Percentiles rank a stretch among this genome's conserved stretches.
Evolutionary conservation across 129 eudicot species (phyloP).

Genomic region (Ambrosia trifida): DNA sequence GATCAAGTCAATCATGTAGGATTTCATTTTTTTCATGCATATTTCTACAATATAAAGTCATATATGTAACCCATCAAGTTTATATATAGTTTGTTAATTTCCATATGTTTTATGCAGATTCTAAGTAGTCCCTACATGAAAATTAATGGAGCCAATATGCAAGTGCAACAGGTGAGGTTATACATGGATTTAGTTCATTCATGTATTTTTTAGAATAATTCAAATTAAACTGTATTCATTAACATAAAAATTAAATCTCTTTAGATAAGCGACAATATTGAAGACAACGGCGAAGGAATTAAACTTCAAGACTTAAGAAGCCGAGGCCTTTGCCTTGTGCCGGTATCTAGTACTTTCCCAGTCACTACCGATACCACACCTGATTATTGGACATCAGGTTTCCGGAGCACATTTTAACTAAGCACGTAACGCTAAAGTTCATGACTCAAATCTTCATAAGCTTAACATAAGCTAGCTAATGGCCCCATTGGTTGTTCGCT

Average conservation of each 20-base stretch:
- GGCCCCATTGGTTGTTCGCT: conserved; percentile 4
- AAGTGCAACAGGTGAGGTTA: conserved; percentile 56
- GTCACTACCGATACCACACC: conserved; percentile 61
- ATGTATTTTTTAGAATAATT: background rate
- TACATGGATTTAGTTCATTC: background rate
- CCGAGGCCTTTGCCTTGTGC: conserved; percentile 92
- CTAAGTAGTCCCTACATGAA: conserved; percentile 73
- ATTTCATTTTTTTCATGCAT: background rate
- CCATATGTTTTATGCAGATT: conserved; percentile 42
- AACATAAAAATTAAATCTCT: background rate
- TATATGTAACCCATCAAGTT: background rate
- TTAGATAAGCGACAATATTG: conserved; percentile 42
- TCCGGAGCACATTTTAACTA: conserved; percentile 68
- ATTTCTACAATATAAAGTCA: background rate
- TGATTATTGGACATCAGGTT: conserved; percentile 86
- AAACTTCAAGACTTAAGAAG: conserved; percentile 59
- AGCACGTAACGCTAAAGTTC: conserved; percentile 5
- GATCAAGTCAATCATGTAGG: conserved; percentile 93
- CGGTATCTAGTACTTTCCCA: conserved; percentile 86
- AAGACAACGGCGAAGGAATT: conserved; percentile 34
- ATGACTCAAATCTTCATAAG: background rate
- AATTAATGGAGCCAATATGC: conserved; percentile 63
- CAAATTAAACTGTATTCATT: background rate
- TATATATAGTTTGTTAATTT: background rate
- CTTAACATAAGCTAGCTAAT: conserved; percentile 5